These are phyloP conservation scores for Penicillium janthinellum DNA, from an alignment of 2,329 filamentous ascomycete genomes.

Conservation along the genomic window DNA sequence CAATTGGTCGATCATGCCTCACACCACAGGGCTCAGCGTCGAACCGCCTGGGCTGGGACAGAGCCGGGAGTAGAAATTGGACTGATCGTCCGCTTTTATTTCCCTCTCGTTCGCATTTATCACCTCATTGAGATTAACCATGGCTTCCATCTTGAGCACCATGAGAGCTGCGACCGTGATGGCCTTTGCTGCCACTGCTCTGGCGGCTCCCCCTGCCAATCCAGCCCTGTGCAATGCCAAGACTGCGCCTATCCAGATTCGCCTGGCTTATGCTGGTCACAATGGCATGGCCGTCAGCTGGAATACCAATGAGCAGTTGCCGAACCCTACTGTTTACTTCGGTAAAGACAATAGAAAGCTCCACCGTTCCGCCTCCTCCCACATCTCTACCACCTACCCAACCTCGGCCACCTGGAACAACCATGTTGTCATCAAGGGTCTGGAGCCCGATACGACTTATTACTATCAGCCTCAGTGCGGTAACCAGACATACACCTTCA, in stretches of 20 bases:
- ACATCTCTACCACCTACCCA: slow-evolving; percentile 18
- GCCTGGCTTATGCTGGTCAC: slow-evolving; percentile 23
- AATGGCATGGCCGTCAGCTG: slow-evolving; percentile 28
- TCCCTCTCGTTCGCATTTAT: background rate
- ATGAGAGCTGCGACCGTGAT: background rate
- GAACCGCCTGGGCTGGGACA: background rate
- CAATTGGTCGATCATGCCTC: background rate
- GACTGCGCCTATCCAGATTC: slow-evolving; percentile 11
- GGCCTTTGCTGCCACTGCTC: background rate
- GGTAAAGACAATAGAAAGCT: slow-evolving; percentile 28
- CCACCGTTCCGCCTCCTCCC: slow-evolving; percentile 14
- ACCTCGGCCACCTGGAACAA: slow-evolving; percentile 25
- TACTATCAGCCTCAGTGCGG: slow-evolving; percentile 25
- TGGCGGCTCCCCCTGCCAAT: background rate
- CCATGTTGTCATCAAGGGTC: slow-evolving; percentile 21
- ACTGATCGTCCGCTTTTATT: background rate
- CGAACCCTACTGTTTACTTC: slow-evolving; percentile 33
- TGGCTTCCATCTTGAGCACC: background rate
- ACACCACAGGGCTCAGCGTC: background rate
- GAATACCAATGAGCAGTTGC: slow-evolving; percentile 37
- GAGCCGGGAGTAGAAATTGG: background rate
- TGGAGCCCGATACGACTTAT: slow-evolving; percentile 27
- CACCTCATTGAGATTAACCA: background rate
- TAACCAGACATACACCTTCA: slow-evolving; percentile 23
- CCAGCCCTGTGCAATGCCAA: background rate